Evolutionary conservation across 2,329 filamentous ascomycete genomes (phyloP).

Genomic region (Alternaria gansuensis): DNA sequence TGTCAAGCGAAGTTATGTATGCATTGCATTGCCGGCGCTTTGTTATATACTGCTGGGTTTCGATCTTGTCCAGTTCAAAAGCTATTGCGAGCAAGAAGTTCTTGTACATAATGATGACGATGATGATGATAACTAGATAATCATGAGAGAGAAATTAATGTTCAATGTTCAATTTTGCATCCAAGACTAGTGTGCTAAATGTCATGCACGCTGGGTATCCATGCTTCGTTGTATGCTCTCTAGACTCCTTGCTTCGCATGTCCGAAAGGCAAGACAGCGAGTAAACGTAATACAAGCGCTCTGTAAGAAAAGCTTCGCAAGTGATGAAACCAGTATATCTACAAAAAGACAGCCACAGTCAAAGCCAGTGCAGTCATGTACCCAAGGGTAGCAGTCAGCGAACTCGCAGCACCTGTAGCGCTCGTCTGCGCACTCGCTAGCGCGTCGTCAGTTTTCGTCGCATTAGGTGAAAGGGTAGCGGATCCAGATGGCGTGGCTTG

Average conservation of each 20-base stretch:
- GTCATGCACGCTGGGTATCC: background rate
- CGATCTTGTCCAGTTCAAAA: background rate
- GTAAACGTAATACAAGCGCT: background rate
- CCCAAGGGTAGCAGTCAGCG: slow-evolving; percentile 9
- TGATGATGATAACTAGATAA: background rate
- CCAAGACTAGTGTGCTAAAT: background rate
- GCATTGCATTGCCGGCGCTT: background rate
- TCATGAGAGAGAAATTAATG: background rate
- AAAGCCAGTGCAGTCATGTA: slow-evolving; percentile 8
- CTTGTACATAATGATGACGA: background rate
- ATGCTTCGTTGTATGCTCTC: slow-evolving; percentile 3
- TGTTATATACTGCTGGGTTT: background rate
- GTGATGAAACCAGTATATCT: background rate
- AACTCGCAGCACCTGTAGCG: slow-evolving; percentile 8
- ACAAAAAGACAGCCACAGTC: slow-evolving; percentile 6
- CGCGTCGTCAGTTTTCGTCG: slow-evolving; percentile 18
- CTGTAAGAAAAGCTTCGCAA: background rate
- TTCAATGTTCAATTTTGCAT: background rate
- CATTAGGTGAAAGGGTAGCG: slow-evolving; percentile 1
- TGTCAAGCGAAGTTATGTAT: background rate
- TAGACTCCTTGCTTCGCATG: background rate
- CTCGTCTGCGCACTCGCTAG: slow-evolving; percentile 22
- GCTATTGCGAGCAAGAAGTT: background rate
- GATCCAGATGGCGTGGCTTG: slow-evolving; percentile 9
- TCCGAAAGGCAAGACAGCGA: background rate